Conservation (phyloP, 768 basidiomycete genomes). For the Roridomyces roridus region DNA sequence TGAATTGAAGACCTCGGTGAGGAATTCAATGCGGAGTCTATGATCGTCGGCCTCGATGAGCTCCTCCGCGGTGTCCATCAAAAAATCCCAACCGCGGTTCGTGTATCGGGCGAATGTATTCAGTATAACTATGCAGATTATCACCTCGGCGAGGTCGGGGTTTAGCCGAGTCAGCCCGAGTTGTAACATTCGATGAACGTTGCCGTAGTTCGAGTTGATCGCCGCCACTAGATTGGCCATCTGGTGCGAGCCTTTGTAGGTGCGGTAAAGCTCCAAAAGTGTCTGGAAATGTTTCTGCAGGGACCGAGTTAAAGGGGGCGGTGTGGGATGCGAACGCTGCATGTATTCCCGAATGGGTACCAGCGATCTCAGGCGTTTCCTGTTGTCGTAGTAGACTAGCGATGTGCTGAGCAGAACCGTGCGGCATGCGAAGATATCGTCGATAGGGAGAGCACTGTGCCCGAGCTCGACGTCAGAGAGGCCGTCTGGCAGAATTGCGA, state of each 20-base stretch:
- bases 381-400: not conserved
- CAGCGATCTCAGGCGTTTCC: not conserved
- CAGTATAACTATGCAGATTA: not conserved
- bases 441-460: not conserved
- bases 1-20: not conserved
- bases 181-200: not conserved
- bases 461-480: slow-evolving; percentile 3
- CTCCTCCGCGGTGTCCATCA: not conserved
- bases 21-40: not conserved
- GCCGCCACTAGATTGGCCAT: not conserved
- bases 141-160: not conserved
- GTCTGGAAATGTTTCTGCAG: not conserved
- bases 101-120: not conserved
- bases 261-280: not conserved
- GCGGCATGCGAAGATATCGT: not conserved
- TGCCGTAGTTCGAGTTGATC: not conserved
- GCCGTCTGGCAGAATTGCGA: slow-evolving; percentile 8
- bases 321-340: not conserved
- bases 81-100: not conserved
- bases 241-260: not conserved
- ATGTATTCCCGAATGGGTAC: no score
- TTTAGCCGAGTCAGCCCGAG: not conserved
- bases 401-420: not conserved
- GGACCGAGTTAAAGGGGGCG: not conserved
- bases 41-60: not conserved